These are phyloP conservation scores for Huntiella moniliformis DNA, from an alignment of 2,329 filamentous ascomycete genomes.

Conservation along the genomic window DNA sequence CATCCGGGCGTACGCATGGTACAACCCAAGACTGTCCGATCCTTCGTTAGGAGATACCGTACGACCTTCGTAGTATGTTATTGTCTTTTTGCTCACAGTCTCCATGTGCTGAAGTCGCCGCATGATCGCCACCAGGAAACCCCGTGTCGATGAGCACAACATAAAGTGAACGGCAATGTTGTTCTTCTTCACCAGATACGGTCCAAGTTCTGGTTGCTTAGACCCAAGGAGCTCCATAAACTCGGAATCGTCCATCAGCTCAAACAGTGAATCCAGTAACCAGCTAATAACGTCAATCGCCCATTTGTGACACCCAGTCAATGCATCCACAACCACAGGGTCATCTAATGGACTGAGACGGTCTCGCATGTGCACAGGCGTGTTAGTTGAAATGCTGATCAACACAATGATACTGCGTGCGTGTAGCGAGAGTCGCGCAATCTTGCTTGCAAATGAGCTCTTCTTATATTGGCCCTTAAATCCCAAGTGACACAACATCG, in stretches of 20 bases:
- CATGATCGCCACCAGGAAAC: slow-evolving; percentile 51
- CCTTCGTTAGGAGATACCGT: slow-evolving; percentile 22
- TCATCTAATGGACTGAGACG: slow-evolving; percentile 44
- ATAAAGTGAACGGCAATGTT: slow-evolving; percentile 44
- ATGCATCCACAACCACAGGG: slow-evolving; percentile 49
- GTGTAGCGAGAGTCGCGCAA: slow-evolving; percentile 57
- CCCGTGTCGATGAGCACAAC: slow-evolving; percentile 55
- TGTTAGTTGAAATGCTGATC: slow-evolving; percentile 42
- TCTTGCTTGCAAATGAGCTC: slow-evolving; percentile 50
- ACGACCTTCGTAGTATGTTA: slow-evolving; percentile 29
- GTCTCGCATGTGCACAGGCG: slow-evolving; percentile 33
- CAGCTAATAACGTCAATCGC: slow-evolving; percentile 50
- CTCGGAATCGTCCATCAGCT: slow-evolving; percentile 31
- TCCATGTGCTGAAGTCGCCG: slow-evolving; percentile 43
- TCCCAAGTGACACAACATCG: slow-evolving; percentile 61
- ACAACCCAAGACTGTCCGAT: slow-evolving; percentile 31
- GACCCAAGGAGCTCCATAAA: slow-evolving; percentile 30
- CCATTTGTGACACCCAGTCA: slow-evolving; percentile 65
- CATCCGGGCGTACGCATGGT: slow-evolving; percentile 36
- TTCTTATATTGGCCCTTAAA: slow-evolving; percentile 44
- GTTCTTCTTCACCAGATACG: slow-evolving; percentile 34
- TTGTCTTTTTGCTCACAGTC: slow-evolving; percentile 27
- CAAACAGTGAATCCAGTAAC: slow-evolving; percentile 40
- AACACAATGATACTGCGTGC: slow-evolving; percentile 52
- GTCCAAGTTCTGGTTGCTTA: slow-evolving; percentile 23